Evolutionary conservation across 176 grass and related monocot species (phyloP).

Genomic region (Poa annua): DNA sequence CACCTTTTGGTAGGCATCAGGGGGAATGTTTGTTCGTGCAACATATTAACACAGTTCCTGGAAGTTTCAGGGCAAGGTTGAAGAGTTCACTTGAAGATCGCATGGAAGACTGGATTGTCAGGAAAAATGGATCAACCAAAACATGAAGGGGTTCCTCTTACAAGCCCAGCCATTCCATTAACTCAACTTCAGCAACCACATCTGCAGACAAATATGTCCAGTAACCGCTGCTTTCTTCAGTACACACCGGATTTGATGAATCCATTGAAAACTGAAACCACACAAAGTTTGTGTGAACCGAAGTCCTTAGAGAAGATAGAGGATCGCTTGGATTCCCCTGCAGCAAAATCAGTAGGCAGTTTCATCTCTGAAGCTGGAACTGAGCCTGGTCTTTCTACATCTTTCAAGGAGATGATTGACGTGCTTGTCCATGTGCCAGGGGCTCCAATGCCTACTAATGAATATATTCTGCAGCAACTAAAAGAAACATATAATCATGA

Average conservation of each 20-base stretch:
- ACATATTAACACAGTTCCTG: constrained; percentile 8
- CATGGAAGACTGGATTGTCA: constrained; percentile 38
- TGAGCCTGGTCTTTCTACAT: constrained; percentile 59
- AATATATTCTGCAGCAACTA: constrained; percentile 66
- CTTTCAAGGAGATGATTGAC: constrained; percentile 63
- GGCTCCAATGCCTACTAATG: constrained; percentile 51
- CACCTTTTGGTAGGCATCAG: constrained; percentile 44
- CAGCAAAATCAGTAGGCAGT: constrained; percentile 60
- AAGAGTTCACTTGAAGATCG: constrained; percentile 32
- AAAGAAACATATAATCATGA: constrained; percentile 47
- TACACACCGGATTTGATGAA: constrained; percentile 18
- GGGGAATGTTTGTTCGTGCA: constrained; percentile 37
- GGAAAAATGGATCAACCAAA: neutral
- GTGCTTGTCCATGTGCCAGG: constrained; percentile 35
- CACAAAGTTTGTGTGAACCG: constrained; percentile 4
- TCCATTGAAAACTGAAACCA: neutral
- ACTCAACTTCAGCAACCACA: neutral
- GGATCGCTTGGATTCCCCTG: constrained; percentile 35
- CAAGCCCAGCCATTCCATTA: neutral
- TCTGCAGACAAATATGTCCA: neutral
- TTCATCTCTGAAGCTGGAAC: constrained; percentile 71
- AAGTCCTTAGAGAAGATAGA: constrained; percentile 21
- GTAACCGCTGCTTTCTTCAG: constrained; percentile 13
- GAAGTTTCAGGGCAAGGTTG: constrained; percentile 23
- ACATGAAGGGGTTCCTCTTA: constrained; percentile 41